Percentiles rank a stretch among this genome's conserved stretches.
Conservation (phyloP, 2,329 filamentous ascomycete species). For the Aspergillus neotritici region DNA sequence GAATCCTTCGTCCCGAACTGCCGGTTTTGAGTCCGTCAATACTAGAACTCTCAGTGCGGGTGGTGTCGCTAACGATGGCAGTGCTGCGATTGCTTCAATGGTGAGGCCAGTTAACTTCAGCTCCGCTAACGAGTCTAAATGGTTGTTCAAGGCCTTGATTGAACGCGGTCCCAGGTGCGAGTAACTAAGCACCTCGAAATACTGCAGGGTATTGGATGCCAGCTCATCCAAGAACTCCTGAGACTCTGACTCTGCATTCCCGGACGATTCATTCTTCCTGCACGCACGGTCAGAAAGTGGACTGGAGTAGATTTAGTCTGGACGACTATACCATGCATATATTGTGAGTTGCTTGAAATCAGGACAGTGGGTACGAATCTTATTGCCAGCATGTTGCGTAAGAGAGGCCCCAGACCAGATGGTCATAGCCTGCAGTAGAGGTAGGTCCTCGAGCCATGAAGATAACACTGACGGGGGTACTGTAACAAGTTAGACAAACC, state of each 20-base stretch:
- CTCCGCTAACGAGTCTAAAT: constrained; percentile 51
- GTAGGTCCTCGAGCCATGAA: constrained; percentile 55
- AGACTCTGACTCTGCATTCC: constrained; percentile 53
- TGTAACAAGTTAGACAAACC: constrained; percentile 14
- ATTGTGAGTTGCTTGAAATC: constrained; percentile 57
- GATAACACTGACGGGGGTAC: constrained; percentile 50
- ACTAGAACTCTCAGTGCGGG: constrained; percentile 45
- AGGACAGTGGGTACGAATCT: constrained; percentile 55
- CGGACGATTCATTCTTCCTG: constrained; percentile 23
- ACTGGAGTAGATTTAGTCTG: constrained; percentile 9
- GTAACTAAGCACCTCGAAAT: constrained; percentile 54
- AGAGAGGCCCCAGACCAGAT: constrained; percentile 59
- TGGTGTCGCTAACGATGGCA: constrained; percentile 15
- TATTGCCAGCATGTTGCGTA: constrained; percentile 48
- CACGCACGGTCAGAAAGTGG: background rate
- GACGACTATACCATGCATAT: constrained; percentile 44
- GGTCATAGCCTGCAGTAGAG: constrained; percentile 54
- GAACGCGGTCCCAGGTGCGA: constrained; percentile 52
- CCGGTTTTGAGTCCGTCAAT: constrained; percentile 43
- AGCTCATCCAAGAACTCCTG: constrained; percentile 55
- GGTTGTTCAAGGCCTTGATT: constrained; percentile 49
- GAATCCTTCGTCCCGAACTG: constrained; percentile 45
- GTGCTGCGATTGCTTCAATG: constrained; percentile 41
- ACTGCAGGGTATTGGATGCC: constrained; percentile 51
- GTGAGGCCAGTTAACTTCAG: constrained; percentile 48